A percentile compares a stretch with the other conserved stretches of the same genome.
Evolutionary conservation across 495 filamentous ascomycete genomes (phyloP).

Genomic region (Podospora australis): DNA sequence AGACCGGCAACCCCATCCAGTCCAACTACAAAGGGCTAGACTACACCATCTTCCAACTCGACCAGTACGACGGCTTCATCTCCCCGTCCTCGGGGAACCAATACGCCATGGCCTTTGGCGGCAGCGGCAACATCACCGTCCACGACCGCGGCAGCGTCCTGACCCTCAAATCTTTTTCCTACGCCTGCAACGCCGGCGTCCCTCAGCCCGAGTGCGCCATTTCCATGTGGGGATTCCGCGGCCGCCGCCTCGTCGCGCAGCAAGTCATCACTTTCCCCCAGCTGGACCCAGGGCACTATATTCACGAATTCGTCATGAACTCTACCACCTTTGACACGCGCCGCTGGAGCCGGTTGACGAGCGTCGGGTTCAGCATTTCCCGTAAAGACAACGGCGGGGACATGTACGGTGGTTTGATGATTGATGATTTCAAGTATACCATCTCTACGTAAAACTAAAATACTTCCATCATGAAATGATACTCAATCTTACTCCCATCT

Average conservation of each 20-base stretch:
- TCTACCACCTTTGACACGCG: neutral
- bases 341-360: constrained; percentile 1
- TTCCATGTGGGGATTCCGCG: constrained; percentile 6
- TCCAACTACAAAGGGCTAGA: neutral
- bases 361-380: constrained; percentile 3
- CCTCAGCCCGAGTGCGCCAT: constrained; percentile 8
- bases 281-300: constrained; percentile 4
- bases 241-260: neutral
- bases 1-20: constrained; percentile 4
- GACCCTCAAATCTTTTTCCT: constrained; percentile 3
- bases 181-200: constrained; percentile 4
- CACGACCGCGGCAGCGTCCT: neutral
- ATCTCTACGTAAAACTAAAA: constrained; percentile 6
- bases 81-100: constrained; percentile 2
- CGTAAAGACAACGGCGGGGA: constrained; percentile 4
- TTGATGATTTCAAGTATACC: constrained; percentile 4
- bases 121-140: constrained; percentile 6
- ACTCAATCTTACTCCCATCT: constrained; percentile 15
- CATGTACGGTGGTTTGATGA: constrained; percentile 7
- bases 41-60: constrained; percentile 10
- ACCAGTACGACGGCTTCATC: constrained; percentile 9
- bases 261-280: constrained; percentile 3
- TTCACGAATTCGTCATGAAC: constrained; percentile 6
- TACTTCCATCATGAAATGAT: constrained; percentile 19
- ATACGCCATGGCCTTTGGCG: constrained; percentile 10